Evolutionary conservation across 306 rosid species (phyloP), one percentile per base, ranked within the genome.

Genomic region (Glycine tomentella): DNA sequence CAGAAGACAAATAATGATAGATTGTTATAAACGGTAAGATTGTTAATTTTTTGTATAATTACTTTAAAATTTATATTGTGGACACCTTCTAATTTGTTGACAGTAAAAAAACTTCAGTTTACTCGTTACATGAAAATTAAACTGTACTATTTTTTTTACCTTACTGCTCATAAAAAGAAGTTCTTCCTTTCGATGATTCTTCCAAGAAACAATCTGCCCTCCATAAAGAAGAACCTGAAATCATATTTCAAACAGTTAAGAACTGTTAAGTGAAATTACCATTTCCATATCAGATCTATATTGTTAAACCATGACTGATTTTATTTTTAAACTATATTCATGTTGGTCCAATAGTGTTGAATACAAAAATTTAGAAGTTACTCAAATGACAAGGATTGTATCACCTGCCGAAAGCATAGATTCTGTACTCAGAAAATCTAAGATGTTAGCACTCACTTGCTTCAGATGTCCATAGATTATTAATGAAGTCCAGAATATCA

Each of bases 191-290:
- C 86, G 48, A 38, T 89, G 89, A 84, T 90, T 92, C 87, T 92
- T 92, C 97, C 97, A 92, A 5, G 97, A 90, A 65, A 90, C 87
- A 52, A 92, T 85, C 79, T 89, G 95, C 16, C 92, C 97, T 57
- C 97, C 97, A 67, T 90, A 85, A 10, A 92, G 90, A 67, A 89
- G 88, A 78, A 92, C 95, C 97, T 92, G 89, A 85, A 81, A 85
- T 66, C 79, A 88, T 69, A 12, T 34, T 72, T 57, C 40, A 65
- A 73, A 53, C 75, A 40, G 31, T 33, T 84, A 68, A 50, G 31
- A 45, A 69, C 49, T 73, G 63, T 4, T 14, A 12, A 44, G 11
- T 55, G 76, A 83, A 59, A 69, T 67, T 42, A 9, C 52, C 56
- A 0, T 46, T 34, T 73, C 33, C 75, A 65, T 50, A 65, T 17